A percentile compares a stretch with the other conserved stretches of the same genome.
Conservation (phyloP, 805 yeast species). For the Zygosaccharomyces lentus region DNA sequence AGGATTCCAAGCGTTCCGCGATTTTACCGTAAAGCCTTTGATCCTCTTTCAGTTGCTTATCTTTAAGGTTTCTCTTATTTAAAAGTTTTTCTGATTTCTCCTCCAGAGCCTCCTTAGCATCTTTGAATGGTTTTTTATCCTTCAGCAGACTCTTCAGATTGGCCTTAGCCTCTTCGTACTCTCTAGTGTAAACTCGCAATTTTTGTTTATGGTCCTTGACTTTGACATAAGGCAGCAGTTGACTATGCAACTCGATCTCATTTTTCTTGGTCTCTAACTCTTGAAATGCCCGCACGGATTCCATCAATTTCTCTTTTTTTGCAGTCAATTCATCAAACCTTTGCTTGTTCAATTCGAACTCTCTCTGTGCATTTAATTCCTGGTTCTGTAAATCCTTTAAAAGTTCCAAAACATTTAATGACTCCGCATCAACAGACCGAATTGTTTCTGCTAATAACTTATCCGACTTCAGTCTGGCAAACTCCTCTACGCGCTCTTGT, state of each 20-base stretch:
- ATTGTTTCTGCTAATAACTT: constrained; percentile 72
- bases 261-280: constrained; percentile 44
- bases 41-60: constrained; percentile 15
- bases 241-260: constrained; percentile 46
- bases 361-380: constrained; percentile 38
- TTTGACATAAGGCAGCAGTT: constrained; percentile 46
- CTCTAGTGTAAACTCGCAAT: constrained; percentile 27
- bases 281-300: constrained; percentile 46
- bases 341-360: constrained; percentile 32
- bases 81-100: constrained; percentile 25
- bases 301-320: constrained; percentile 39
- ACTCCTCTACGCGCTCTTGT: constrained; percentile 91
- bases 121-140: constrained; percentile 27
- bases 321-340: constrained; percentile 34
- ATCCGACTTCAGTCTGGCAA: constrained; percentile 77
- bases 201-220: constrained; percentile 39
- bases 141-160: constrained; percentile 25
- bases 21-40: constrained; percentile 4
- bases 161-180: constrained; percentile 28
- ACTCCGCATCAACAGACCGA: constrained; percentile 65
- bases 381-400: constrained; percentile 50
- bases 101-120: constrained; percentile 31
- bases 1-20: constrained; percentile 17
- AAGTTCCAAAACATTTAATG: constrained; percentile 52
- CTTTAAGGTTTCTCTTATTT: constrained; percentile 11